Evolutionary conservation across 2,329 filamentous ascomycete species (phyloP).

Genomic region (Alternaria arborescens): DNA sequence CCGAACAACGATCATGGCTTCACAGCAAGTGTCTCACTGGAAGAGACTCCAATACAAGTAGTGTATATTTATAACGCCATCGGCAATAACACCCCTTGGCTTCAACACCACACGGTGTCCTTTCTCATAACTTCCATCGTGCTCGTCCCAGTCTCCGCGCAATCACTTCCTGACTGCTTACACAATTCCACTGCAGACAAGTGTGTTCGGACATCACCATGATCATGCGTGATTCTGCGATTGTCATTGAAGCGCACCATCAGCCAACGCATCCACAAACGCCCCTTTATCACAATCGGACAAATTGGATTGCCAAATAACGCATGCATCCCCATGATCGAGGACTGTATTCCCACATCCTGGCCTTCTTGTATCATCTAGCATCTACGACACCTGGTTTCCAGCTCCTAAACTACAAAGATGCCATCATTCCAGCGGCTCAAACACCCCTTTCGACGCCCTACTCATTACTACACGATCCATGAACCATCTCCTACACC

Average conservation of each 20-base stretch:
- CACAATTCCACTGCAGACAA: background rate
- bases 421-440: slow-evolving; percentile 26
- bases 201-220: background rate
- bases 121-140: background rate
- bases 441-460: slow-evolving; percentile 19
- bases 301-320: slow-evolving; percentile 15
- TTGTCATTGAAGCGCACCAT: slow-evolving; percentile 1
- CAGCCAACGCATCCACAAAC: slow-evolving; percentile 25
- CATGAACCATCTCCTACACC: slow-evolving; percentile 1
- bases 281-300: slow-evolving; percentile 12
- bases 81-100: slow-evolving; percentile 13
- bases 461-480: slow-evolving; percentile 4
- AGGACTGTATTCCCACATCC: background rate
- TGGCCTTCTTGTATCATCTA: background rate
- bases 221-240: slow-evolving; percentile 3
- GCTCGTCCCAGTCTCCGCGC: background rate
- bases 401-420: background rate
- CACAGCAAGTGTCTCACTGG: slow-evolving; percentile 24
- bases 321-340: background rate
- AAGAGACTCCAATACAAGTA: slow-evolving; percentile 24
- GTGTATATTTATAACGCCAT: slow-evolving; percentile 24
- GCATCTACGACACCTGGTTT: background rate
- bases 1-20: slow-evolving; percentile 27
- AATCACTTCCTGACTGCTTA: background rate
- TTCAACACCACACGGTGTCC: slow-evolving; percentile 7